A percentile compares a stretch with the other conserved stretches of the same genome.
Conservation (phyloP, 495 filamentous ascomycete genomes). For the Xylaria cubensis region DNA sequence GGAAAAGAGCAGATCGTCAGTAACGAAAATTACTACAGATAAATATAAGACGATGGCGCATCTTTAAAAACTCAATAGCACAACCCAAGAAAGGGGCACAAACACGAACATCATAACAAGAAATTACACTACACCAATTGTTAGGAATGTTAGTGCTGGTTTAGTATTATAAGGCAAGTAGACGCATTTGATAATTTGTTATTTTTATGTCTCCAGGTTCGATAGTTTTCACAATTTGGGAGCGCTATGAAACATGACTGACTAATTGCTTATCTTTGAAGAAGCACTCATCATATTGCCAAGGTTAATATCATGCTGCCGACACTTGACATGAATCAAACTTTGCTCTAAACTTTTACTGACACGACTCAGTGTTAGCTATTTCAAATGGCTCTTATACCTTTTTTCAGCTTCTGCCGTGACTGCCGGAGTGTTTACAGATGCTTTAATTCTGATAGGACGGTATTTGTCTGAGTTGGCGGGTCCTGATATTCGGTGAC, state of each 20-base stretch:
- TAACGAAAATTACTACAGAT: neutral
- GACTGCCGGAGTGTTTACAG: neutral
- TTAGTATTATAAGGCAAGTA: neutral
- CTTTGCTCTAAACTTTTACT: neutral
- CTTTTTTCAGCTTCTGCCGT: neutral
- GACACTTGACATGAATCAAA: neutral
- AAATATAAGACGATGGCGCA: neutral
- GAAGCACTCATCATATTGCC: neutral
- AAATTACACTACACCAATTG: neutral
- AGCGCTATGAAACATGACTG: neutral
- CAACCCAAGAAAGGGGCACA: neutral
- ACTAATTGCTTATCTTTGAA: slow-evolving; percentile 3
- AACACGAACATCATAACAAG: neutral
- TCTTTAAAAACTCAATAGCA: neutral
- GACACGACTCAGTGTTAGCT: neutral
- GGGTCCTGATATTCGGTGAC: neutral
- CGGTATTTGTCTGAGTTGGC: neutral
- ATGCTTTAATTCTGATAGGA: neutral
- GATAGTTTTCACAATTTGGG: neutral
- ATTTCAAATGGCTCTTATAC: neutral
- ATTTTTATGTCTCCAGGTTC: neutral
- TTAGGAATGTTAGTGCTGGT: neutral
- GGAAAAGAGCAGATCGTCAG: slow-evolving; percentile 2
- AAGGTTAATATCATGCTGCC: neutral
- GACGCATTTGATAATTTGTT: neutral